Conservation (phyloP, 2,329 filamentous ascomycete species). For the Chaetomium sp. region DNA sequence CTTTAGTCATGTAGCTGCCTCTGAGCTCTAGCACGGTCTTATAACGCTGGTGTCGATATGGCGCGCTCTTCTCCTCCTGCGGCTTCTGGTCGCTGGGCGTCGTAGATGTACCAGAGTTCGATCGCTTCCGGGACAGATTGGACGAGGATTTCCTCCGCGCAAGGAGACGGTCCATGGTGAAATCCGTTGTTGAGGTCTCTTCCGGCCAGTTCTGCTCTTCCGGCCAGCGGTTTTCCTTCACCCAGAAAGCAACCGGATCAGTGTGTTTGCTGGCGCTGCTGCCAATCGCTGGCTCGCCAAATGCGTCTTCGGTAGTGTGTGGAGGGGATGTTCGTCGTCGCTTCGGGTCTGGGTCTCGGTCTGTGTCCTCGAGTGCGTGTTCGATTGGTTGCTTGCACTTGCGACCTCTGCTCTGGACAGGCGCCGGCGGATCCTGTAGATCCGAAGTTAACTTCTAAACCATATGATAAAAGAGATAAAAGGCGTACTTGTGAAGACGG, state of each 20-base stretch:
- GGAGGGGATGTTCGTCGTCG: conserved; percentile 10
- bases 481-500: conserved; percentile 6
- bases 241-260: conserved; percentile 16
- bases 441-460: conserved; percentile 12
- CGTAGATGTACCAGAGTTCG: conserved; percentile 15
- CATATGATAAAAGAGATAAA: conserved; percentile 8
- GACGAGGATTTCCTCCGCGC: conserved; percentile 10
- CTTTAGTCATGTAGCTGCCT: not conserved
- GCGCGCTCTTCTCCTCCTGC: conserved; percentile 15
- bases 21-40: not conserved
- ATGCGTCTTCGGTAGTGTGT: conserved; percentile 11
- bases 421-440: conserved; percentile 7
- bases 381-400: conserved; percentile 16
- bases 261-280: conserved; percentile 11
- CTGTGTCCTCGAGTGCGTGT: conserved; percentile 10
- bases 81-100: conserved; percentile 35
- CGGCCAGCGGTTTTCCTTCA: conserved; percentile 16
- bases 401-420: conserved; percentile 15
- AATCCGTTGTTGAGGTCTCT: conserved; percentile 22
- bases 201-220: conserved; percentile 31
- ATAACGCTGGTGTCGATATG: not conserved
- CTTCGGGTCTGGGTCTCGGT: conserved; percentile 11
- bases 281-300: conserved; percentile 13
- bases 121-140: conserved; percentile 13
- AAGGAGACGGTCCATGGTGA: conserved; percentile 8